Percentiles rank a stretch among this genome's conserved stretches.
phyloP scores from a whole-genome alignment of 371 early-diverging fungal genomes.

The Mortierella sp. region DNA sequence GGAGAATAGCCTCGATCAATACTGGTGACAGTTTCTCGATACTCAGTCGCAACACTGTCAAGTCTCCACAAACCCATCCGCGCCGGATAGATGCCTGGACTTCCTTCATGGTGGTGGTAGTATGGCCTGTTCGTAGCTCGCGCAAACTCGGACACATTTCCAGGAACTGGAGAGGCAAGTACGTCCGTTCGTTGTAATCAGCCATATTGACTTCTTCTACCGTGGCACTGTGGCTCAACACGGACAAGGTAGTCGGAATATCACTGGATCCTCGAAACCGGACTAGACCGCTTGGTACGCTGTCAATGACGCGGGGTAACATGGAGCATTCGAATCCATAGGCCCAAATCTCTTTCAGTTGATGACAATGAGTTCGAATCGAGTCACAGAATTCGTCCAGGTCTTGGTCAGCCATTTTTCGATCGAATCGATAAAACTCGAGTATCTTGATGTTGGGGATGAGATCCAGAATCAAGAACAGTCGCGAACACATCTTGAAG shows the following conservation, averaged over 20 bases:
- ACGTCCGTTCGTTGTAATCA: slow-evolving; percentile 22
- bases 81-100: slow-evolving; percentile 16
- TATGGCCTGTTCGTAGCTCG: slow-evolving; percentile 8
- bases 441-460: slow-evolving; percentile 27
- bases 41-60: slow-evolving; percentile 23
- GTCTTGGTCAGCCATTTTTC: background rate
- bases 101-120: slow-evolving; percentile 22
- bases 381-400: slow-evolving; percentile 20
- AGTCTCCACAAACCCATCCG: slow-evolving; percentile 28
- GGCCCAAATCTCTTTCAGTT: slow-evolving; percentile 19
- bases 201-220: slow-evolving; percentile 31
- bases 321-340: slow-evolving; percentile 47
- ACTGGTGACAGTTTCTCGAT: slow-evolving; percentile 24
- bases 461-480: slow-evolving; percentile 22
- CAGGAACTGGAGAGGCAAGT: slow-evolving; percentile 21
- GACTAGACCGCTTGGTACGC: background rate
- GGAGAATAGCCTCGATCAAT: slow-evolving; percentile 33
- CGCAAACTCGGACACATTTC: slow-evolving; percentile 29
- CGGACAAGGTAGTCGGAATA: slow-evolving; percentile 16
- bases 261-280: slow-evolving; percentile 26
- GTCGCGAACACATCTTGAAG: slow-evolving; percentile 29
- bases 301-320: slow-evolving; percentile 22
- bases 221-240: slow-evolving; percentile 18
- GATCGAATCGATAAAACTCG: slow-evolving; percentile 39
- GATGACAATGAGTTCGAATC: slow-evolving; percentile 14